Base-by-base conservation (phyloP, 1,284 basidiomycete species). In the Rhodotorula sp. region DNA sequence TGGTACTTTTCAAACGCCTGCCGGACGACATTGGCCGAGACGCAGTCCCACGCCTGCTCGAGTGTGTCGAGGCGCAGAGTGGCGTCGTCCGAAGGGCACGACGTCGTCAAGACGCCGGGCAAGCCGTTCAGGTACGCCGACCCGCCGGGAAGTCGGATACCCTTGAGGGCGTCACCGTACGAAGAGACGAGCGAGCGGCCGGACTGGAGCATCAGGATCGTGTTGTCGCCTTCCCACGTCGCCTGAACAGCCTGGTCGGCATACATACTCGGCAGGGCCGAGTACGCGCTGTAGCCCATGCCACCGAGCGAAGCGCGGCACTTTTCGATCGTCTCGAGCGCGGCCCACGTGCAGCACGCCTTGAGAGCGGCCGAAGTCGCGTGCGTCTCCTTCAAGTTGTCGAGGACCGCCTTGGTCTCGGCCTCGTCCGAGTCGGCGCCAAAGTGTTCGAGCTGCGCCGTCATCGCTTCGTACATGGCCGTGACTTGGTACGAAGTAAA, bases 271-370 rank as follows among this genome's bases (percentile, higher is more conserved):
- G 85, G 83, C 55, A 86, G 80, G 62, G 83, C 84, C 12, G 84
- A 84, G 79, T 86, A 86, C 26, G 84, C 82, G 45, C 84, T 85
- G 79, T 86, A 86, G 12, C 85, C 85, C 77, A 86, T 85, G 8
- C 85, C 85, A 71, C 85, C 85, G 68, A n/a, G 83, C 79, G 79
- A 85, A 82, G 72, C 72, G 62, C 85, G 79, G 70, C 84, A 84
- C 66, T 83, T 84, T 76, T 86, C 85, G 65, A 86, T 86, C 26
- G 84, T 84, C 71, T 85, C 83, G 61, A 86, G 80, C 60, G 83
- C 84, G 14, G 82, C 82, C 85, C 85, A 86, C 10, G 85, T 86
- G 78, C 84, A 86, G 81, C 86, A 86, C 24, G 85, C 85, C 80
- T 86, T 86, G 64, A 86, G 80, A 46, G 85, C 85, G 3, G 85